Evolutionary conservation across 495 filamentous ascomycete genomes (phyloP).

Genomic region (Hypoxylon lienhwacheense): DNA sequence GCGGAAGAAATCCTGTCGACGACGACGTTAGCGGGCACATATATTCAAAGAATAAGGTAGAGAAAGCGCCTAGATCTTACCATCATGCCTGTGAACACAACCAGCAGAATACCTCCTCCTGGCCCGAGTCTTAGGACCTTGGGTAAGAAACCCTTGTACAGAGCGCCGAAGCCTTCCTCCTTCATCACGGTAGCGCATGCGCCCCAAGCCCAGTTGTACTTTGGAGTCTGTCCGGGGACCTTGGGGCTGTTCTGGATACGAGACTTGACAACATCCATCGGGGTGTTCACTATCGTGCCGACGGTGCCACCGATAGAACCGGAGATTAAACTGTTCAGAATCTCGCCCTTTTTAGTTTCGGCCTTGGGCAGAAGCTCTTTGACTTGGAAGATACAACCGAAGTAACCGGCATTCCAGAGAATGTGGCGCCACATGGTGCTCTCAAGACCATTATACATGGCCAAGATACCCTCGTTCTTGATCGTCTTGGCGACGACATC

Average conservation of each 20-base stretch:
- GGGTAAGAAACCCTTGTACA: slow-evolving; percentile 97
- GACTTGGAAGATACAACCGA: slow-evolving; percentile 97
- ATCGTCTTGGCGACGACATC: slow-evolving; percentile 84
- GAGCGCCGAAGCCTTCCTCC: slow-evolving; percentile 88
- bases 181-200: slow-evolving; percentile 80
- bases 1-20: slow-evolving; percentile 30
- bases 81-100: slow-evolving; percentile 31
- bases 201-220: slow-evolving; percentile 98
- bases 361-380: slow-evolving; percentile 76
- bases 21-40: not conserved
- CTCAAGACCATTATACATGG: slow-evolving; percentile 95
- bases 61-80: slow-evolving; percentile 20
- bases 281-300: slow-evolving; percentile 93
- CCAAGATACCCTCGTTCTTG: slow-evolving; percentile 77
- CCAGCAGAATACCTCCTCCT: slow-evolving; percentile 59
- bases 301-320: slow-evolving; percentile 87
- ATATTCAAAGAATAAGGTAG: not conserved
- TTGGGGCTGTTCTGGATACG: slow-evolving; percentile 92
- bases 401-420: slow-evolving; percentile 97
- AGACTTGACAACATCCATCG: slow-evolving; percentile 96
- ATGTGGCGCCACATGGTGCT: slow-evolving; percentile 96
- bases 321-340: slow-evolving; percentile 82
- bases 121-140: slow-evolving; percentile 90
- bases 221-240: slow-evolving; percentile 73
- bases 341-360: slow-evolving; percentile 77